Evolutionary conservation across 2,329 filamentous ascomycete genomes (phyloP).

Genomic region (Pezicula carpinea): DNA sequence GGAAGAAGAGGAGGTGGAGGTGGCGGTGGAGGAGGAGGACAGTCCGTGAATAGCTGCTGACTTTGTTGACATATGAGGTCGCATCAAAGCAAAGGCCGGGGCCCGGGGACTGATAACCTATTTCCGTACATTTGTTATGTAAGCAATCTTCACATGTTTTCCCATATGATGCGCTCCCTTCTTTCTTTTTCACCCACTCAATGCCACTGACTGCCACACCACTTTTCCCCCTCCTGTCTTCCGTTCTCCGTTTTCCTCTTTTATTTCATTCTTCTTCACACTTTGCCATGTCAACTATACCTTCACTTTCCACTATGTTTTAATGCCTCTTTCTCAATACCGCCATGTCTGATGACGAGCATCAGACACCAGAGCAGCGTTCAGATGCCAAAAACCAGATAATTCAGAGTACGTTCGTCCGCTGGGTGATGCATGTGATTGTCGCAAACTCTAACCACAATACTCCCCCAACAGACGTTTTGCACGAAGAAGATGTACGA

Average conservation of each 20-base stretch:
- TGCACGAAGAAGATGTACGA: constrained; percentile 30
- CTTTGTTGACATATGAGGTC: too few species aligned
- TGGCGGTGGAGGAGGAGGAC: not conserved
- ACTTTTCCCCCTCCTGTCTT: constrained; percentile 3
- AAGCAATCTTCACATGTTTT: not conserved
- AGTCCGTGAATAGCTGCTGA: too few species aligned
- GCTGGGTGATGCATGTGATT: constrained; percentile 24
- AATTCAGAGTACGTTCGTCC: constrained; percentile 20
- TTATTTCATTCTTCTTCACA: not conserved
- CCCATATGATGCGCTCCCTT: not conserved
- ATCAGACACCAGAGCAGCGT: constrained; percentile 19
- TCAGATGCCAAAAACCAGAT: constrained; percentile 21
- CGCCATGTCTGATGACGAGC: constrained; percentile 27
- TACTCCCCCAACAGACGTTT: constrained; percentile 18
- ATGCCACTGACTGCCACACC: not conserved
- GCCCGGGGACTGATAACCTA: too few species aligned
- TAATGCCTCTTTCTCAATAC: constrained; percentile 17
- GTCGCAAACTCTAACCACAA: constrained; percentile 8
- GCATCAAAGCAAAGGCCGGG: too few species aligned
- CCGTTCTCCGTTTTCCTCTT: not conserved
- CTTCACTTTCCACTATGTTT: constrained; percentile 5
- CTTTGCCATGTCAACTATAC: not conserved
- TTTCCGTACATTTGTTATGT: too few species aligned
- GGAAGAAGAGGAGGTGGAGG: too few species aligned
- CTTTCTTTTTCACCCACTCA: constrained; percentile 1